Evolutionary conservation across 495 filamentous ascomycete genomes (phyloP).

Genomic region (Podospora pseudoanserina): DNA sequence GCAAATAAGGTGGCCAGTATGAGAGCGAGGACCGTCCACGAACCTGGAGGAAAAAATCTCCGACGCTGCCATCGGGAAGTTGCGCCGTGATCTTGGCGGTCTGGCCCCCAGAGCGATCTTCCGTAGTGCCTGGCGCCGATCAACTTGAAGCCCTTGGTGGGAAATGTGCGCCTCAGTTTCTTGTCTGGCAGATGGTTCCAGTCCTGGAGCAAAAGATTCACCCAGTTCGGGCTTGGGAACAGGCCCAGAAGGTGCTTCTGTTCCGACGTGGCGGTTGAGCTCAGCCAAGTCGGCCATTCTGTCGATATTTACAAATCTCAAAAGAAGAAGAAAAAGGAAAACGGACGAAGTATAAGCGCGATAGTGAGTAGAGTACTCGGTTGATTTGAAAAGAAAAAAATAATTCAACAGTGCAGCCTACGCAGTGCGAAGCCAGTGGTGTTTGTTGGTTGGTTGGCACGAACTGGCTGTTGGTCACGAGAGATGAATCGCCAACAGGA

Average conservation of each 20-base stretch:
- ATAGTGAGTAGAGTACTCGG: no score
- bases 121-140: not conserved
- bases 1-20: not conserved
- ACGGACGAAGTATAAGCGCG: not conserved
- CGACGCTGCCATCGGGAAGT: not conserved
- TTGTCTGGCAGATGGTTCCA: not conserved
- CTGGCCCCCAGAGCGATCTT: not conserved
- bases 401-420: not conserved
- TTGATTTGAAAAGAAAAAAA: no score
- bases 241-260: constrained; percentile 2
- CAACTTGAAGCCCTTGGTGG: not conserved
- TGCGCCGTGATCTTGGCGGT: not conserved
- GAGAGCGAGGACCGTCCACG: not conserved
- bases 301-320: not conserved
- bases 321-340: not conserved
- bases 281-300: not conserved
- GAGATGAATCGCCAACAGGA: no score
- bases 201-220: not conserved
- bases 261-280: constrained; percentile 14
- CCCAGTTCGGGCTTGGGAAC: constrained; percentile 15
- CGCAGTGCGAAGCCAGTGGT: not conserved
- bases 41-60: not conserved
- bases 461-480: not conserved
- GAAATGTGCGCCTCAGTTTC: not conserved
- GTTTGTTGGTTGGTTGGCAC: not conserved